Evolutionary conservation across 169 alveolate species (phyloP).

Genomic region (Pseudocohnilembus persalinus): DNA sequence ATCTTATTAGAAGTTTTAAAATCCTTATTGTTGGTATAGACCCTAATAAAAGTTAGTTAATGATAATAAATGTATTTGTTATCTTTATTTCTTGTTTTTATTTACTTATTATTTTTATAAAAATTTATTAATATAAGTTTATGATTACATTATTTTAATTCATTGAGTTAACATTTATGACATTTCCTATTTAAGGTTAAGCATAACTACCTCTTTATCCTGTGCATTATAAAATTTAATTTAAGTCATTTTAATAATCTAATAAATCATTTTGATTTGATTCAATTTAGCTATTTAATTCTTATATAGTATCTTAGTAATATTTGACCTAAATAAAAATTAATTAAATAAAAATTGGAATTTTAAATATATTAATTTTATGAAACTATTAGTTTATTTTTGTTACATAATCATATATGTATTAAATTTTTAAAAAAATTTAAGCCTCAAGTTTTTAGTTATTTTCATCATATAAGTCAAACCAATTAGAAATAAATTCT

Average conservation of each 20-base stretch:
- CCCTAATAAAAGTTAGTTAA: neutral
- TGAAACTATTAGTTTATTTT: too few species aligned
- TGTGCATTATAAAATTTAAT: neutral
- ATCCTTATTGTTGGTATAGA: too few species aligned
- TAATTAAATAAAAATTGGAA: too few species aligned
- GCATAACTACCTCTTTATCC: neutral
- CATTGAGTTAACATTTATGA: neutral
- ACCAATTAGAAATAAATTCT: neutral
- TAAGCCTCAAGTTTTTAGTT: neutral
- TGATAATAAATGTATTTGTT: neutral
- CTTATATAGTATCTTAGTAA: neutral
- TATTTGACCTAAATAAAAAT: neutral
- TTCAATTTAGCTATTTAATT: neutral
- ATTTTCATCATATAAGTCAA: neutral
- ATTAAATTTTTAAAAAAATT: too few species aligned
- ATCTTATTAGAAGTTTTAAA: too few species aligned
- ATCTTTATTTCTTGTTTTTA: too few species aligned
- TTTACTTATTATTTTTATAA: too few species aligned
- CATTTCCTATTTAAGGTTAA: neutral
- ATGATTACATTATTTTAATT: neutral
- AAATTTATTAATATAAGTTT: neutral
- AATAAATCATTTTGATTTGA: neutral
- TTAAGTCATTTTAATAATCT: neutral
- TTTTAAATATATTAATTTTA: too few species aligned
- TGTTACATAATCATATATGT: neutral